Base-by-base conservation (phyloP, 495 filamentous ascomycete species). In the Polyplosphaeria fusca region DNA sequence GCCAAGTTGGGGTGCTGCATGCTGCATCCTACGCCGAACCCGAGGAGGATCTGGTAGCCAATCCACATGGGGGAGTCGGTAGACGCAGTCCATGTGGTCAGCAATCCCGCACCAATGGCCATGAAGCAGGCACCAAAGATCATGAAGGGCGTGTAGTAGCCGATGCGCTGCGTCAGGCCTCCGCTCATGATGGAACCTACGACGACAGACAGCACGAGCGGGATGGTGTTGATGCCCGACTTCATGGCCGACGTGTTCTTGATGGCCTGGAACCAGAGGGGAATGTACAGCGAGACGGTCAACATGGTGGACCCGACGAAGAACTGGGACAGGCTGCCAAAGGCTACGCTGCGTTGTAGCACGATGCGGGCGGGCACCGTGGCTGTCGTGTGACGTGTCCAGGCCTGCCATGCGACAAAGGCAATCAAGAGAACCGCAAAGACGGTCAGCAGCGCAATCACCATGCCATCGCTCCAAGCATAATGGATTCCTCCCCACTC, bases 121-220 rank as follows among this genome's bases (percentile, higher is more conserved):
- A 55, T 47, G 19, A 61, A 22, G 24, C 52, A 16, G 11, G 61
- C 25, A 4, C 56, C 65, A 11, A 59, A 1, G 24, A 60, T 58
- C 57, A 65, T 58, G 66, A 85, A 88, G 0, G 87, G 88, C 0
- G 82, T 81, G 73, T 93, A 94, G 71, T 93, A 91, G 2, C 91
- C 90, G 32, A 83, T 69, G 0, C 72, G 62, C 0, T 83, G 83
- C 47, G 89, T 79, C 5, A 77, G 57, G 1, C 68, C 73, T n/a
- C 91, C 89, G 0, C 77, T 70, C 1, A 81, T 20, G 13, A 94
- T 75, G 2, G 83, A 82, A 37, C 79, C 64, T 14, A 91, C 48
- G n/a, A 61, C 52, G 1, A 61, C 47, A 19, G 57, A 57, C 1
- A 65, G 44, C 1, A 65, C 57, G 13, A 61, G 52, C 1, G 62